Base-by-base conservation (phyloP, 208 protist genomes). In the Crithidia bombi region DNA sequence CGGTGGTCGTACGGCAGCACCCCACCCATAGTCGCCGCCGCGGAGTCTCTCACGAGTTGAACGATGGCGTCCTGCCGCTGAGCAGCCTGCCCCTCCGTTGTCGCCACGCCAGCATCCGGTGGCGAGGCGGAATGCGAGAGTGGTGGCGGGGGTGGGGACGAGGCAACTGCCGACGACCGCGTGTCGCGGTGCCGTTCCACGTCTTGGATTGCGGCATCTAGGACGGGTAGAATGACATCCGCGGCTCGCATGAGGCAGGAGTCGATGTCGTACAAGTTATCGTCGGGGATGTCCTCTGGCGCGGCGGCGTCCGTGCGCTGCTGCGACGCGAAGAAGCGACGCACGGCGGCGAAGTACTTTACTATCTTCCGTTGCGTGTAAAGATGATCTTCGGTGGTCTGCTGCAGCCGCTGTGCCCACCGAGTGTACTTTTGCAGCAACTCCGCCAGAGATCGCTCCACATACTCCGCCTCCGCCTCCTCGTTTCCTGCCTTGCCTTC, bases 231-330 rank as follows among this genome's bases (percentile, higher is more conserved):
- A 72, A 96, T 90, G 30, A 78, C 76, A 67, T 96, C 91, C 3
- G 84, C 81, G 49, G 82, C 83, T 1, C 75, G 75, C 80, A 93
- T 88, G 11, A 96, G 78, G 23, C 56, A 82, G 11, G 80, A 79
- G 71, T 96, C 91, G 68, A 92, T 86, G 78, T 96, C 91, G 65
- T 93, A 86, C 25, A 96, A 76, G 73, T 86, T 93, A 33, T 89
- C 86, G 33, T 86, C 78, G 0, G 73, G 49, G 23, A 73, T 62
- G 46, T 78, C 64, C 23, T 64, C 62, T 6, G 15, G 35, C 49
- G 26, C 26, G 28, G 52, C 43, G 21, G 47, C 50, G 15, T 50
- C 44, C 44, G 14, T 47, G 51, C 41, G 33, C 33, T 62, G 61
- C 61, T 69, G 47, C 3, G 73, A 61, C 2, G 73, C 43, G 52